phyloP scores from a whole-genome alignment of 805 yeast species.

The Ogataea trehaloabstinens region DNA sequence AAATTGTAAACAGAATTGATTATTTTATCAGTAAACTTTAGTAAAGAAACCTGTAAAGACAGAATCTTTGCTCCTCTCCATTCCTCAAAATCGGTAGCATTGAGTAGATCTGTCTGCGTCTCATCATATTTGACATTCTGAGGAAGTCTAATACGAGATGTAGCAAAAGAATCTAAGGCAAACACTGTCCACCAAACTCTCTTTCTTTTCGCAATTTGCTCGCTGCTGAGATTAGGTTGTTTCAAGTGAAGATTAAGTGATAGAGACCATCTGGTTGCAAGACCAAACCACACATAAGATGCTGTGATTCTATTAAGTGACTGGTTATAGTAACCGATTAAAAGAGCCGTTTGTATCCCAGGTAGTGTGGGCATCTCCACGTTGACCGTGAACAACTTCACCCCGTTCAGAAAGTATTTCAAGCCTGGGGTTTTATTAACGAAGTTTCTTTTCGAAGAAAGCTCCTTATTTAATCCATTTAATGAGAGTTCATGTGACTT shows the following conservation, averaged over 20 bases:
- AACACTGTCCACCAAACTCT: constrained; percentile 41
- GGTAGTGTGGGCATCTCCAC: constrained; percentile 34
- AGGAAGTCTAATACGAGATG: constrained; percentile 37
- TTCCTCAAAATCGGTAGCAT: constrained; percentile 26
- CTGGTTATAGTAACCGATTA: constrained; percentile 36
- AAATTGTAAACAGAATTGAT: constrained; percentile 33
- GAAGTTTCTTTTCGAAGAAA: constrained; percentile 16
- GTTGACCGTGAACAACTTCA: constrained; percentile 23
- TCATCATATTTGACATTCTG: constrained; percentile 33
- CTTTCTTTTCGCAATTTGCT: constrained; percentile 32
- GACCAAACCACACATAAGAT: constrained; percentile 34
- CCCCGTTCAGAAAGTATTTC: constrained; percentile 28
- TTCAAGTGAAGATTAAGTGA: constrained; percentile 33
- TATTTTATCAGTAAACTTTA: constrained; percentile 30
- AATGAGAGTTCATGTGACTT: constrained; percentile 19
- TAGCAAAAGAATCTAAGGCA: constrained; percentile 35
- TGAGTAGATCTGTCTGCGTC: constrained; percentile 31
- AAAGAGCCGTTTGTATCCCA: constrained; percentile 32
- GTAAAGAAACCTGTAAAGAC: constrained; percentile 25
- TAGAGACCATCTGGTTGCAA: constrained; percentile 33
- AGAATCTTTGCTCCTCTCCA: constrained; percentile 31
- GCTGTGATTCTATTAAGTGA: constrained; percentile 36
- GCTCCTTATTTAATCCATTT: constrained; percentile 15
- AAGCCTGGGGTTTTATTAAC: constrained; percentile 29
- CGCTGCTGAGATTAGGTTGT: constrained; percentile 12